Evolutionary conservation across 108 stramenopile genomes (phyloP), one percentile per base, ranked within the genome.

Genomic region (Fistulifera pelliculosa): DNA sequence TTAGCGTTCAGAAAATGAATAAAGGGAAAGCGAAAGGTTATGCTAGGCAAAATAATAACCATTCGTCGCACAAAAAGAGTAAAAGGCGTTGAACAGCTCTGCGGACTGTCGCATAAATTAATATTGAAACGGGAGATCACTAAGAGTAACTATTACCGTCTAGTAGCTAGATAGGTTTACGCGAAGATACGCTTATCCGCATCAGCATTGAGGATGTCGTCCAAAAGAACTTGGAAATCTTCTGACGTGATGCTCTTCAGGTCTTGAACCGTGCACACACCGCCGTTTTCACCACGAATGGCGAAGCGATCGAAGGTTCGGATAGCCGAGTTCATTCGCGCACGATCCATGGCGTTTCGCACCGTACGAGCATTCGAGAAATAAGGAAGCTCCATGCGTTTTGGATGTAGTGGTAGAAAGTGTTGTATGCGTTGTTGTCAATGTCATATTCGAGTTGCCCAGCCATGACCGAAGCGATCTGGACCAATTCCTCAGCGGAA

Each of bases 321-420:
- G 59, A 95, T 97, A 25, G 96, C 96, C 43, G 87, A 81, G 76
- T 95, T 94, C 93, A 95, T 95, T 61, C 96, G 80, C 7, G 96
- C 96, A 27, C 94, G 81, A 75, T 97, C 96, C 94, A 97, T 96
- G 67, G 96, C 96, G 64, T 97, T 97, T 60, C 96, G 81, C 12
- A 97, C 96, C 23, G 96, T 96, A 73, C 96, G 88, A 10, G 96
- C 96, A 62, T 97, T 97, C 55, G 96, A 97, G 85, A 97, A 97
- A 85, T 81, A 97, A 38, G 94, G 96, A 35, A 95, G 83, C 53
- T 91, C 74, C 94, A 93, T 94, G 49, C 96, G 85, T 62, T 75
- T 58, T 84, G 73, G 54, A 97, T 96, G 89, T 96, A 97, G 19
- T 66, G 41, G 64, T 94, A 70, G 89, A 97, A 95, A 50, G 79